Evolutionary conservation across 495 filamentous ascomycete species (phyloP).

Genomic region (Penicillium riverlandense): DNA sequence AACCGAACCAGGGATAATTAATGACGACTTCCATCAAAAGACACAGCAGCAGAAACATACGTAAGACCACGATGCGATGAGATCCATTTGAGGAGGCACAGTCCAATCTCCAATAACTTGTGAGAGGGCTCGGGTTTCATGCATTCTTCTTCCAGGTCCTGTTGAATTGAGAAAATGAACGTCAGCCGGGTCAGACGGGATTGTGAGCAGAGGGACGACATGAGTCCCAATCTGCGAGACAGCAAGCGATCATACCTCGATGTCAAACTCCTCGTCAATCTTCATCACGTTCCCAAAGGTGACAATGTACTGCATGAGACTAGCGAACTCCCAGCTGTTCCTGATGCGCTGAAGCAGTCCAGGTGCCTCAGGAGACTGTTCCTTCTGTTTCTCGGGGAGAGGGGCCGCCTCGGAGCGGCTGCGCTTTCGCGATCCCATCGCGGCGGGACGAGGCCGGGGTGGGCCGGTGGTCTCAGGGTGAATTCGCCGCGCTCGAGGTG

Average conservation of each 20-base stretch:
- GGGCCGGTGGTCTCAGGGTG: conserved; percentile 7
- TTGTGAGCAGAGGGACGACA: neutral
- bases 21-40: neutral
- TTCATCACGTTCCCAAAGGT: conserved; percentile 84
- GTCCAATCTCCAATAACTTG: conserved; percentile 72
- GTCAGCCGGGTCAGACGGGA: conserved; percentile 4
- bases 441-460: conserved; percentile 28
- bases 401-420: conserved; percentile 59
- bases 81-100: conserved; percentile 83
- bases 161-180: conserved; percentile 1
- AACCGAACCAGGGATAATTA: conserved; percentile 1
- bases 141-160: conserved; percentile 89
- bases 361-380: conserved; percentile 40
- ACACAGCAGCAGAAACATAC: conserved; percentile 43
- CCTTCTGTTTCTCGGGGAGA: conserved; percentile 31
- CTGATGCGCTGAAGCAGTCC: conserved; percentile 61
- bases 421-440: conserved; percentile 61
- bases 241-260: conserved; percentile 57
- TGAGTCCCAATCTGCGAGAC: neutral
- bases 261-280: conserved; percentile 76
- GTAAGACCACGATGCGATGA: conserved; percentile 89
- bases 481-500: neutral
- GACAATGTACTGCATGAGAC: conserved; percentile 86
- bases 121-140: conserved; percentile 67
- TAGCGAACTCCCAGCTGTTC: conserved; percentile 93